phyloP scores from a whole-genome alignment of 768 basidiomycete genomes.

The Sutorius australiensis region DNA sequence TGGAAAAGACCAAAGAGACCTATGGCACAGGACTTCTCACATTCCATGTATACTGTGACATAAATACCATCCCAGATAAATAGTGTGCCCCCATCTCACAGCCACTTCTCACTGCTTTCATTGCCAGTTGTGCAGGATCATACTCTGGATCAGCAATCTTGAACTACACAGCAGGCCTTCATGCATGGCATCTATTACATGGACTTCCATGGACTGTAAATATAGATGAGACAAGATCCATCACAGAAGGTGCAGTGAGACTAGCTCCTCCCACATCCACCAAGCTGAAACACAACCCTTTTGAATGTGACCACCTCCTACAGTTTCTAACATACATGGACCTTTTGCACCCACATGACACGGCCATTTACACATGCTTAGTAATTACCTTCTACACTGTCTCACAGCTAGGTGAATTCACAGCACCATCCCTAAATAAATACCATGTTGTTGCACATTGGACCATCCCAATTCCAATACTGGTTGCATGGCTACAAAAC shows the following conservation, averaged over 20 bases:
- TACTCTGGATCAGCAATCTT: not conserved
- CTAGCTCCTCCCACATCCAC: not conserved
- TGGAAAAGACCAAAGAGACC: not conserved
- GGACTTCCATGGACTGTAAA: not conserved
- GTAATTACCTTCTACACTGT: too few species aligned
- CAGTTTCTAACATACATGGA: too few species aligned
- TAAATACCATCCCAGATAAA: slow-evolving; percentile 1
- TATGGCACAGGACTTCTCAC: not conserved
- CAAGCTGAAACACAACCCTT: too few species aligned
- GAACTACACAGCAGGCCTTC: not conserved
- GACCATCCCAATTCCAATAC: too few species aligned
- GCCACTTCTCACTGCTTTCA: fast-evolving
- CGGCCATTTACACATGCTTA: too few species aligned
- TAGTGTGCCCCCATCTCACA: not conserved
- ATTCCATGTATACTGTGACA: not conserved
- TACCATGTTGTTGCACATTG: too few species aligned
- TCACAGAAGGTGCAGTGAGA: fast-evolving
- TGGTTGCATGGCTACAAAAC: too few species aligned
- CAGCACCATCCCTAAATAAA: too few species aligned
- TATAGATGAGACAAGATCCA: too few species aligned
- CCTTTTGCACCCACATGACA: too few species aligned
- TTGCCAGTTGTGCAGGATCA: not conserved
- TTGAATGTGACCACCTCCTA: too few species aligned
- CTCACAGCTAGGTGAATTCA: too few species aligned
- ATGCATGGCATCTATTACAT: slow-evolving; percentile 1